Evolutionary conservation across 2,329 filamentous ascomycete species (phyloP).

Genomic region (Aspergillus proliferans): DNA sequence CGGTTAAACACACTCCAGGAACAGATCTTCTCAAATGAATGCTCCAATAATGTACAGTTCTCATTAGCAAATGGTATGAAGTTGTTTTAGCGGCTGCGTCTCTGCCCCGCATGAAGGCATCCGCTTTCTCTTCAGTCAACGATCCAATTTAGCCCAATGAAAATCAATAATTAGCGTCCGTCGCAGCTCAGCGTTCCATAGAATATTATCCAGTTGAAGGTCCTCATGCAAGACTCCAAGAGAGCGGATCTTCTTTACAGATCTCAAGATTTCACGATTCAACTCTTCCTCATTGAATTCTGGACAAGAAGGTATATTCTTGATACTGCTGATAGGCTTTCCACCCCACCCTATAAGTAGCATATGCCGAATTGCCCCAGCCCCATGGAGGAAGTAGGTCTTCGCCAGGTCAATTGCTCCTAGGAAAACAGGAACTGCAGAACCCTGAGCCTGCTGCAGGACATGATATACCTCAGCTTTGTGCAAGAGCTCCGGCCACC

Average conservation of each 20-base stretch:
- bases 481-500: constrained; percentile 18
- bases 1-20: not conserved
- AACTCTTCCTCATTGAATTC: not conserved
- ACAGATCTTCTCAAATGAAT: not conserved
- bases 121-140: constrained; percentile 2
- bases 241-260: constrained; percentile 6
- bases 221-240: constrained; percentile 16
- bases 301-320: not conserved
- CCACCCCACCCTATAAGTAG: constrained; percentile 26
- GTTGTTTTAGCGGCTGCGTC: not conserved
- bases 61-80: not conserved
- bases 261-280: constrained; percentile 4
- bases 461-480: constrained; percentile 21
- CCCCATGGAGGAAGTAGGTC: constrained; percentile 23
- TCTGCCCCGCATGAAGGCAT: not conserved
- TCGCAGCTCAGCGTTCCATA: constrained; percentile 21
- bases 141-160: constrained; percentile 11
- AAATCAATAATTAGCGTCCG: constrained; percentile 20
- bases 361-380: constrained; percentile 20
- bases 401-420: constrained; percentile 18
- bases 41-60: not conserved
- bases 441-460: constrained; percentile 18
- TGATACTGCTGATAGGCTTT: constrained; percentile 4
- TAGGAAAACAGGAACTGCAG: constrained; percentile 23
- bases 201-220: constrained; percentile 14